phyloP scores from a whole-genome alignment of 345 rosid species.

The Populus alba region DNA sequence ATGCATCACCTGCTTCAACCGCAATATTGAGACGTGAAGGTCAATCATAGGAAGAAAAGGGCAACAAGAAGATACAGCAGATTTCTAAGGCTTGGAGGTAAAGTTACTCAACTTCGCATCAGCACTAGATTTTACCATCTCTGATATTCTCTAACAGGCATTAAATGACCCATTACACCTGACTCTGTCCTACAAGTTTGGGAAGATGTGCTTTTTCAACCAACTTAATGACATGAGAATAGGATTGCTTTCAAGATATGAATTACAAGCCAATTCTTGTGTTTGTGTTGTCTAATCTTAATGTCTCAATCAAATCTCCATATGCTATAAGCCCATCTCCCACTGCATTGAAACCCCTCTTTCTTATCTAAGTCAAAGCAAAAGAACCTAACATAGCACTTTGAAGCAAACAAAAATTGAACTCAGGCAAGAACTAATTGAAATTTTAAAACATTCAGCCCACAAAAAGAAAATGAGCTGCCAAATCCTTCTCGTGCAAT shows the following conservation, averaged over 20 bases:
- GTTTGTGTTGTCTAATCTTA: background rate
- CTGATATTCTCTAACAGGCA: background rate
- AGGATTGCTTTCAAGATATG: background rate
- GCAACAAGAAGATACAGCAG: background rate
- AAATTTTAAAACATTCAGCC: background rate
- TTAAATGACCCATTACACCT: background rate
- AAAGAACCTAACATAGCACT: background rate
- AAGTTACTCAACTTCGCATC: background rate
- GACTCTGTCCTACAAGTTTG: background rate
- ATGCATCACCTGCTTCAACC: slow-evolving; percentile 33
- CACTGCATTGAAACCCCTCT: background rate
- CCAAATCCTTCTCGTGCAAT: background rate
- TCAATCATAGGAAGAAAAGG: background rate
- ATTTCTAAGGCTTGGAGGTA: background rate
- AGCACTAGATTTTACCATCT: background rate
- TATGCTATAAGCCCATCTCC: background rate
- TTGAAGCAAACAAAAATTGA: background rate
- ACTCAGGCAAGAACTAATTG: background rate
- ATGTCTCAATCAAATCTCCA: background rate
- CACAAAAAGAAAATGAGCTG: background rate
- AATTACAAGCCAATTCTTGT: background rate
- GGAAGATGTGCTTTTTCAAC: background rate
- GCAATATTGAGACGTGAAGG: background rate
- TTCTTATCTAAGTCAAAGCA: background rate
- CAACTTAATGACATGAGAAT: background rate